Conservation (phyloP, 257 asterid genomes). For the Nicotiana noctiflora region DNA sequence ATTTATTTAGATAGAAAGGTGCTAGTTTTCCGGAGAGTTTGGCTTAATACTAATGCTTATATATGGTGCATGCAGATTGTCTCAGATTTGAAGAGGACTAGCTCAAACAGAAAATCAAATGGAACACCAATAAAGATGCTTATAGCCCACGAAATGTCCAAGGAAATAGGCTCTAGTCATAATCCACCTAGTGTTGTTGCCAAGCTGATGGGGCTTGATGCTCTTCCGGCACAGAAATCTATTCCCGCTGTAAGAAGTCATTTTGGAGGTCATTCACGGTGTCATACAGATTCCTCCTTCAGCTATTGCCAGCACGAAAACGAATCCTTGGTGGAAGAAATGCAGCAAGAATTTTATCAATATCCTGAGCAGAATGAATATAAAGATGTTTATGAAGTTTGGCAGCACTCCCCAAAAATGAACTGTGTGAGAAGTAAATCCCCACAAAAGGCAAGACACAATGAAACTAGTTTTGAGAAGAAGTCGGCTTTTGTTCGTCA, state of each 20-base stretch:
- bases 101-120: slow-evolving; percentile 15
- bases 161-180: slow-evolving; percentile 14
- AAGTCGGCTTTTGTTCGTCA: slow-evolving; percentile 83
- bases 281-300: slow-evolving; percentile 56
- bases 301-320: slow-evolving; percentile 63
- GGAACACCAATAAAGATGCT: slow-evolving; percentile 26
- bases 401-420: slow-evolving; percentile 44
- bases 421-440: slow-evolving; percentile 27
- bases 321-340: slow-evolving; percentile 30
- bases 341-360: slow-evolving; percentile 27
- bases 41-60: slow-evolving; percentile 12
- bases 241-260: slow-evolving; percentile 4
- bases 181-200: slow-evolving; percentile 28
- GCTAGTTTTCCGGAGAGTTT: slow-evolving; percentile 12
- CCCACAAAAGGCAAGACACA: slow-evolving; percentile 42
- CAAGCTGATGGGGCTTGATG: slow-evolving; percentile 33
- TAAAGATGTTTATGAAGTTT: slow-evolving; percentile 62
- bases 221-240: slow-evolving; percentile 23
- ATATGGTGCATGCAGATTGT: slow-evolving; percentile 45
- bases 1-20: slow-evolving; percentile 6
- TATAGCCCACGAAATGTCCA: slow-evolving; percentile 30
- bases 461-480: slow-evolving; percentile 36
- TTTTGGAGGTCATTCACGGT: slow-evolving; percentile 43
- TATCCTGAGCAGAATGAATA: slow-evolving; percentile 41
- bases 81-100: slow-evolving; percentile 9